Evolutionary conservation across 495 filamentous ascomycete species (phyloP).

Genomic region (Talaromyces trachyspermus): DNA sequence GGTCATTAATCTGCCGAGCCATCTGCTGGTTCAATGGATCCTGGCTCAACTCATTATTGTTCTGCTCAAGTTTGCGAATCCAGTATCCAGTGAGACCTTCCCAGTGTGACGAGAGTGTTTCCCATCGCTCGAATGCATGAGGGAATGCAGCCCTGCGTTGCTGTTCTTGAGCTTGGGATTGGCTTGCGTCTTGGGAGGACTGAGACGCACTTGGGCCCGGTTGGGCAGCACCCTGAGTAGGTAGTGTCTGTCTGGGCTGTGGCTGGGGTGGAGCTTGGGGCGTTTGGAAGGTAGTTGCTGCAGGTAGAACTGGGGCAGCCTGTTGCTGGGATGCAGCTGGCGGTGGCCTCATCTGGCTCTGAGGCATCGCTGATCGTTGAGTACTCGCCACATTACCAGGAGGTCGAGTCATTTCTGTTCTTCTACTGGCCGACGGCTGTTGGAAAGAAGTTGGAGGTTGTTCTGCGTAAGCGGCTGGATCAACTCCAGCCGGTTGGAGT

Average conservation of each 20-base stretch:
- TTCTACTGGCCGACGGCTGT: conserved; percentile 13
- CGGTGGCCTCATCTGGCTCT: conserved; percentile 6
- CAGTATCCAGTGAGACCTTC: conserved; percentile 95
- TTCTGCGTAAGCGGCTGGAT: conserved; percentile 3
- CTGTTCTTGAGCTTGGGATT: conserved; percentile 30
- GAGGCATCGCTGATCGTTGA: background rate
- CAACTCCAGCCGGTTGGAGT: background rate
- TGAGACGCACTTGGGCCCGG: conserved; percentile 10
- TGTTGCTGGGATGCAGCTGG: conserved; percentile 6
- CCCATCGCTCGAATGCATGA: conserved; percentile 97
- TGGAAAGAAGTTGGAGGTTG: conserved; percentile 11
- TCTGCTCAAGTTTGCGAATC: conserved; percentile 87
- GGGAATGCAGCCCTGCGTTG: conserved; percentile 58
- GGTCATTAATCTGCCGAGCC: conserved; percentile 86
- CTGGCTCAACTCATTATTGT: conserved; percentile 71
- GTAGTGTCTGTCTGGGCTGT: conserved; percentile 9
- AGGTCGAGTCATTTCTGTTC: conserved; percentile 16
- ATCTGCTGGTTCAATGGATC: conserved; percentile 83
- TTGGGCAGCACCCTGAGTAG: conserved; percentile 21
- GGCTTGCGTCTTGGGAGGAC: conserved; percentile 23
- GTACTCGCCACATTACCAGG: conserved; percentile 7
- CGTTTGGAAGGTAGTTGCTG: conserved; percentile 7
- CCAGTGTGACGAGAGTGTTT: conserved; percentile 94
- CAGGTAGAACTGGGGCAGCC: background rate
- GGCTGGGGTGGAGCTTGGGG: conserved; percentile 13